Conservation (phyloP, 352 stramenopile species). For the Phytophthora lateralis region DNA sequence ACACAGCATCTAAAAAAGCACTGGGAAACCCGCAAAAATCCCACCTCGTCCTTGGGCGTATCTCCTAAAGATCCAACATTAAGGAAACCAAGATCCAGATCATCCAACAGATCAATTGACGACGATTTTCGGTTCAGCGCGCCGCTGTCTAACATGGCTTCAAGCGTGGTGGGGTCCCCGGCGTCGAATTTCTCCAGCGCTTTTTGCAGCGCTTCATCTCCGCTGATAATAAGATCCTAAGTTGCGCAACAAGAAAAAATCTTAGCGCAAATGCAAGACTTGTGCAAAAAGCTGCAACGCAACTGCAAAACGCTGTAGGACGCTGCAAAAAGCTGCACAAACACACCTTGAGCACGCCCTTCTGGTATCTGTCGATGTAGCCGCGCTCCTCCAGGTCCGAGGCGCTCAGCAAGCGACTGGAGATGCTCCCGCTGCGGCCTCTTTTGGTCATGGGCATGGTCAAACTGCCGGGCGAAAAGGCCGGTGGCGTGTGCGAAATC, state of each 20-base stretch:
- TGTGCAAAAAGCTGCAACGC: background rate
- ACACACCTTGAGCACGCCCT: conserved; percentile 87
- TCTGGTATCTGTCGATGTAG: conserved; percentile 91
- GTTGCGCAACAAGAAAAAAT: conserved; percentile 7
- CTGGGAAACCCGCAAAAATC: conserved; percentile 1
- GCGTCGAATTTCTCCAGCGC: conserved; percentile 90
- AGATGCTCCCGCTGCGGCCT: conserved; percentile 83
- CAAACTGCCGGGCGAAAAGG: conserved; percentile 89
- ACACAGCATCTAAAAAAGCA: conserved; percentile 5
- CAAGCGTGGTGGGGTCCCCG: conserved; percentile 82
- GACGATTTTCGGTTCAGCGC: conserved; percentile 81
- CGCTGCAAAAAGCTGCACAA: background rate
- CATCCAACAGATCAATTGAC: conserved; percentile 85
- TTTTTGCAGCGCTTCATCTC: conserved; percentile 88
- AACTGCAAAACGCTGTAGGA: conserved; percentile 2
- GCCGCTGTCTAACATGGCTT: conserved; percentile 84
- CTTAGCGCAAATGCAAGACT: background rate
- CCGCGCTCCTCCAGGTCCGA: conserved; percentile 91
- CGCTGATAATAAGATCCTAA: conserved; percentile 92
- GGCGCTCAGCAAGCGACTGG: conserved; percentile 84
- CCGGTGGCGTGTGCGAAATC: conserved; percentile 90
- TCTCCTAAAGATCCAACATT: conserved; percentile 86
- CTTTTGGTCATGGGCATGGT: conserved; percentile 90
- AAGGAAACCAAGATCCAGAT: conserved; percentile 88
- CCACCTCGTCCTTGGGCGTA: conserved; percentile 82